These are phyloP conservation scores for Vaccinium macrocarpon DNA, from an alignment of 148 eudicot genomes.

Conservation along the genomic window DNA sequence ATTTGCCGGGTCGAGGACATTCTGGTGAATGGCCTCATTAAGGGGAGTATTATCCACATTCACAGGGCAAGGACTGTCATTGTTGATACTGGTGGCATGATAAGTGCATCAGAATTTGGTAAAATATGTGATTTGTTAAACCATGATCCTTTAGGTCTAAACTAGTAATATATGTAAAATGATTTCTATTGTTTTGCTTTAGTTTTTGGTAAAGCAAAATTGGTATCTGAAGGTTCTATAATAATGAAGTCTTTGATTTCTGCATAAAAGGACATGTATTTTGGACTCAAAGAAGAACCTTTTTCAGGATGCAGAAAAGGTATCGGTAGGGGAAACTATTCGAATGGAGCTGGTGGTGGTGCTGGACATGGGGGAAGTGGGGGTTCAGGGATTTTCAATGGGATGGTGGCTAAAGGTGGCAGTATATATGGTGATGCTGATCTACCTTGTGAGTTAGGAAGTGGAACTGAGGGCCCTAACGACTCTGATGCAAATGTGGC, in stretches of 20 bases:
- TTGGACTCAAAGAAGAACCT: conserved; percentile 10
- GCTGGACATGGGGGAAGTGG: conserved; percentile 96
- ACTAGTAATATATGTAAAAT: neutral
- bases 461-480: conserved; percentile 74
- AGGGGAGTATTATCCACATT: conserved; percentile 75
- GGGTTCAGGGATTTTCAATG: conserved; percentile 71
- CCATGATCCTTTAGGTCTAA: neutral
- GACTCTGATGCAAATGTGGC: conserved; percentile 58
- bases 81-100: conserved; percentile 53
- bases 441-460: conserved; percentile 89
- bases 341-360: conserved; percentile 84
- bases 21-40: conserved; percentile 61
- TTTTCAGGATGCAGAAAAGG: conserved; percentile 74
- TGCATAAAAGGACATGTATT: neutral
- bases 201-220: neutral
- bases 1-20: conserved; percentile 90
- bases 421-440: conserved; percentile 63
- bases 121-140: conserved; percentile 16
- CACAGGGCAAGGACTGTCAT: conserved; percentile 76
- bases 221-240: neutral
- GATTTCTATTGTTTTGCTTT: neutral
- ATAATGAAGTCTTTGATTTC: neutral
- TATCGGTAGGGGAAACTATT: conserved; percentile 64
- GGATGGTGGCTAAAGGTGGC: conserved; percentile 72
- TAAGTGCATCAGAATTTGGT: conserved; percentile 83